These are phyloP conservation scores for Wickerhamomyces sp. DNA, from an alignment of 1,139 yeast species.

Conservation along the genomic window DNA sequence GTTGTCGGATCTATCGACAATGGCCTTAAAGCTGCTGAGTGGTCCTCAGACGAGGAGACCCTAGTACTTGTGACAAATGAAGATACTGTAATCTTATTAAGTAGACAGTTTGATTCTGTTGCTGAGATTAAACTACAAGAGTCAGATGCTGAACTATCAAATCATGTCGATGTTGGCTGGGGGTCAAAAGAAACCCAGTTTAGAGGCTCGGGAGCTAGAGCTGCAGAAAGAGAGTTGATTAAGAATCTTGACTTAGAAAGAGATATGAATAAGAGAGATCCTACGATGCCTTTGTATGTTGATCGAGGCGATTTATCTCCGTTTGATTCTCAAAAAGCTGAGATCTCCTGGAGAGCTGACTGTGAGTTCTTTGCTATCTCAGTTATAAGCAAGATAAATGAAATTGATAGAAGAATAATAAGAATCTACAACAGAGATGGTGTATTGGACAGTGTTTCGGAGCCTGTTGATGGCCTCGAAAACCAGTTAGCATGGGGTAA, in stretches of 20 bases:
- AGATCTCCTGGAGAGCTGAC: constrained; percentile 93
- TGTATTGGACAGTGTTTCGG: constrained; percentile 76
- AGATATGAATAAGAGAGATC: constrained; percentile 69
- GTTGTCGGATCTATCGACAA: constrained; percentile 84
- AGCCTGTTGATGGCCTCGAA: constrained; percentile 83
- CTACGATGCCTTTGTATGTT: constrained; percentile 77
- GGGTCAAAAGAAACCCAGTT: constrained; percentile 97
- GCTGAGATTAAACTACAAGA: constrained; percentile 56
- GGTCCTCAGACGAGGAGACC: constrained; percentile 94
- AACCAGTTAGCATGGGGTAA: constrained; percentile 84
- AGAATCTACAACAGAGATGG: constrained; percentile 84
- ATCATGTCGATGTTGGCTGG: constrained; percentile 98
- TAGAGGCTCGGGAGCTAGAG: constrained; percentile 88
- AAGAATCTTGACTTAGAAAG: constrained; percentile 67
- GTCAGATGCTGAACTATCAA: constrained; percentile 65
- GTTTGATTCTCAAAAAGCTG: constrained; percentile 42
- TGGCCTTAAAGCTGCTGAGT: constrained; percentile 67
- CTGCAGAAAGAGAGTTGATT: constrained; percentile 57
- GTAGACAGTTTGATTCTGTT: constrained; percentile 78
- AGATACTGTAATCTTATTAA: constrained; percentile 58
- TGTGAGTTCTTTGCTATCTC: constrained; percentile 77
- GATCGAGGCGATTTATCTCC: constrained; percentile 63
- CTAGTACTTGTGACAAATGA: constrained; percentile 66
- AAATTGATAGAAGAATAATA: constrained; percentile 63
- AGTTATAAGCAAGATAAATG: constrained; percentile 45